Evolutionary conservation across 164 flowering plant species (phyloP).

Genomic region (Malania oleifera): DNA sequence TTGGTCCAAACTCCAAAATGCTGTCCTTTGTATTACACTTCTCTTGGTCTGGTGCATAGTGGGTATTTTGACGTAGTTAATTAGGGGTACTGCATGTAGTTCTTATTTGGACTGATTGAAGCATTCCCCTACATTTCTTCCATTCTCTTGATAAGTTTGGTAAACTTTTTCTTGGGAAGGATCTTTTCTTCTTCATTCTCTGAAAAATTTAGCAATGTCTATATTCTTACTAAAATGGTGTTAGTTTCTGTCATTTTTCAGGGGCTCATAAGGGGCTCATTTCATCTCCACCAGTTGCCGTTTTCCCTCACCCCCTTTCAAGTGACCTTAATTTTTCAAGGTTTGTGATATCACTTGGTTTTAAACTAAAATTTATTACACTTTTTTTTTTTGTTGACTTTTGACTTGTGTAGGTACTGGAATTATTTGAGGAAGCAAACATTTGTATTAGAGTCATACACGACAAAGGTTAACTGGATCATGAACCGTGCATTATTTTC

Average conservation of each 20-base stretch:
- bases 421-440: conserved; percentile 98
- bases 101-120: too few species aligned
- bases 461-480: conserved; percentile 63
- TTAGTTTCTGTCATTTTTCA: conserved; percentile 22
- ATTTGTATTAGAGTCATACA: conserved; percentile 90
- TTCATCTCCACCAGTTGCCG: conserved; percentile 91
- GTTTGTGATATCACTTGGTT: conserved; percentile 31
- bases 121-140: too few species aligned
- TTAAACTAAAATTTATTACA: neutral
- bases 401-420: conserved; percentile 67
- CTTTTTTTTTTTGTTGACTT: conserved; percentile 8
- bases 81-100: too few species aligned
- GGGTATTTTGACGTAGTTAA: too few species aligned
- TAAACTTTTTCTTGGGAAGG: too few species aligned
- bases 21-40: too few species aligned
- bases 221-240: neutral
- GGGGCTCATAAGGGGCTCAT: conserved; percentile 89
- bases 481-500: conserved; percentile 90
- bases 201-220: neutral
- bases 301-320: conserved; percentile 94
- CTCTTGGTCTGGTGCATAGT: too few species aligned
- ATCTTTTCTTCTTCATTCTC: neutral
- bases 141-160: too few species aligned
- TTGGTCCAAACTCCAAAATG: too few species aligned
- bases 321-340: conserved; percentile 86